A percentile compares a stretch with the other conserved stretches of the same genome.
Conservation (phyloP, 345 rosid species). For the Sisymbrium altissimum region DNA sequence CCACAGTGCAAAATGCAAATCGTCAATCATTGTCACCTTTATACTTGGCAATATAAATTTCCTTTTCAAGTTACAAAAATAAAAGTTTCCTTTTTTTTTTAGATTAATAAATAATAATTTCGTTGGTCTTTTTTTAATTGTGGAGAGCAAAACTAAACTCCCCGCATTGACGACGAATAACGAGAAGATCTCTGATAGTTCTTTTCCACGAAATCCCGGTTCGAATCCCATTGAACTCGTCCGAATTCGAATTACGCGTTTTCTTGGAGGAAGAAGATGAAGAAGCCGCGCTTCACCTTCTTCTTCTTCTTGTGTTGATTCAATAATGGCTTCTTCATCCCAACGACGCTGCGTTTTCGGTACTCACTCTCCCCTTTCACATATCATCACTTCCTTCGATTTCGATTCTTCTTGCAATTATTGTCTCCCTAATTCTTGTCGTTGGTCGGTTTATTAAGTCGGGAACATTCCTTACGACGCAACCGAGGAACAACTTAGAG, state of each 20-base stretch:
- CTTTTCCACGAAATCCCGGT: not conserved
- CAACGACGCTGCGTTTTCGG: slow-evolving; percentile 99
- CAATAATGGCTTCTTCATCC: slow-evolving; percentile 73
- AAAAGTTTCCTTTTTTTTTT: not conserved
- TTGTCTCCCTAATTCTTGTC: not conserved
- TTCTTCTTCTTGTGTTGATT: slow-evolving; percentile 50
- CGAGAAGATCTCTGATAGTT: slow-evolving; percentile 9
- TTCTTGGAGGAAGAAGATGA: slow-evolving; percentile 55
- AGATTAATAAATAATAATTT: too few relatives aligned
- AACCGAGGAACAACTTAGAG: slow-evolving; percentile 96
- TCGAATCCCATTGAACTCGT: not conserved
- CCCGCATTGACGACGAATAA: not conserved
- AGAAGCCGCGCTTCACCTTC: slow-evolving; percentile 65
- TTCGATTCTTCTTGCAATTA: not conserved
- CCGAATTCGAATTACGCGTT: not conserved
- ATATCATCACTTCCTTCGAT: not conserved
- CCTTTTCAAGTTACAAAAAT: not conserved
- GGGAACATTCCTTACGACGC: slow-evolving; percentile 99
- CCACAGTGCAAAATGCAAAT: too few relatives aligned
- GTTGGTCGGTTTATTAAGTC: slow-evolving; percentile 43
- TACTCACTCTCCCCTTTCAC: slow-evolving; percentile 30
- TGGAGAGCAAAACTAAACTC: not conserved
- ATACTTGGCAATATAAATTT: not conserved
- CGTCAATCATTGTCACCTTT: too few relatives aligned
- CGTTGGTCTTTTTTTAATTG: too few relatives aligned